These are phyloP conservation scores for Deakozyma indianensis DNA, from an alignment of 805 yeast genomes.

Conservation along the genomic window DNA sequence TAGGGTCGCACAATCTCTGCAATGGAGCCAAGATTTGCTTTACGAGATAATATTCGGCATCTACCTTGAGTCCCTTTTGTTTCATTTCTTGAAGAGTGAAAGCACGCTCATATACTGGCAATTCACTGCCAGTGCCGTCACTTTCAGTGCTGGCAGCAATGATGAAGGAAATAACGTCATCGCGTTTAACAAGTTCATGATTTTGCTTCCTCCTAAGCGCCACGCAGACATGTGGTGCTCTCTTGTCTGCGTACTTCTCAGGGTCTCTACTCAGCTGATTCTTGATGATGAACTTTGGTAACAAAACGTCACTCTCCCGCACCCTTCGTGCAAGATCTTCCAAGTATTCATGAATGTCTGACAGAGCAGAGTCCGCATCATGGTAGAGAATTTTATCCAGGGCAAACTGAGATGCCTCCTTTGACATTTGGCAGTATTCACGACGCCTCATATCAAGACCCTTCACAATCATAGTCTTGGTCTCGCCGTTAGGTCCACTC, in stretches of 20 bases:
- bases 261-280: conserved; percentile 89
- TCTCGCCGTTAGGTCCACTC: conserved; percentile 39
- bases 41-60: conserved; percentile 64
- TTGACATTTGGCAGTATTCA: conserved; percentile 87
- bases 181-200: conserved; percentile 80
- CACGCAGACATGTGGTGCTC: conserved; percentile 75
- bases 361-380: conserved; percentile 60
- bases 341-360: conserved; percentile 56
- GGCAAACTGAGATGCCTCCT: conserved; percentile 68
- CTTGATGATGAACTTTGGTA: conserved; percentile 61
- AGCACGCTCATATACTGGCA: conserved; percentile 63
- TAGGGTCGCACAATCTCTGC: conserved; percentile 68
- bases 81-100: conserved; percentile 60
- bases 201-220: conserved; percentile 68
- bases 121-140: conserved; percentile 14
- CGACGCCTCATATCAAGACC: conserved; percentile 96
- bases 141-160: conserved; percentile 42
- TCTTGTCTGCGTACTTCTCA: conserved; percentile 59
- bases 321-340: conserved; percentile 45
- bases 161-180: conserved; percentile 78
- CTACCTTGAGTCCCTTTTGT: conserved; percentile 46
- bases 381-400: conserved; percentile 52
- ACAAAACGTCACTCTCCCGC: conserved; percentile 43
- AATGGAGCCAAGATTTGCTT: conserved; percentile 86
- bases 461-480: conserved; percentile 66